phyloP scores from a whole-genome alignment of 257 asterid species.

The Rubia yunnanensis region DNA sequence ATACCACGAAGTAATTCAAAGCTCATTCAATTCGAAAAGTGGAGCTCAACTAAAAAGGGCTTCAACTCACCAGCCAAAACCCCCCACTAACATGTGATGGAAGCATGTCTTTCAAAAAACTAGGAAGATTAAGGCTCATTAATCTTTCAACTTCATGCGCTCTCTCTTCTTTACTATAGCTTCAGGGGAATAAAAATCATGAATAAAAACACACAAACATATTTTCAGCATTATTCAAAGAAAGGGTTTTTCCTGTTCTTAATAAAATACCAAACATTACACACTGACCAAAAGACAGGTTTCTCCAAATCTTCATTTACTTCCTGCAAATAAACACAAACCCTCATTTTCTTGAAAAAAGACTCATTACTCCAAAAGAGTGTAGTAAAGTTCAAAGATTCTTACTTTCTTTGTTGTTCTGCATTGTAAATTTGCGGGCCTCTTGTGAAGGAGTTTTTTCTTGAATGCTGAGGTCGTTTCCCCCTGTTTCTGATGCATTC shows the following conservation, averaged over 20 bases:
- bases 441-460: constrained; percentile 8
- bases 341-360: not conserved
- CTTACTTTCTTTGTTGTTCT: constrained; percentile 3
- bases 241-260: not conserved
- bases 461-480: constrained; percentile 5
- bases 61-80: constrained; percentile 50
- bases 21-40: not conserved
- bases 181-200: not conserved
- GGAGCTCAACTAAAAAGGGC: not conserved
- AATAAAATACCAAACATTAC: not conserved
- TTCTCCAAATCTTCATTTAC: not conserved
- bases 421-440: not conserved
- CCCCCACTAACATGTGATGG: constrained; percentile 49
- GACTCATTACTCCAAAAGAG: not conserved
- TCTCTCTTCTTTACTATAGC: constrained; percentile 16
- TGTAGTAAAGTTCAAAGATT: too few relatives aligned
- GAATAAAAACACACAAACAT: not conserved
- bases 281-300: constrained; percentile 18
- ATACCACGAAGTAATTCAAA: not conserved
- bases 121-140: constrained; percentile 29
- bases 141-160: constrained; percentile 34
- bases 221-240: not conserved
- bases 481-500: constrained; percentile 7
- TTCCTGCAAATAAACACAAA: constrained; percentile 15
- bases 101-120: constrained; percentile 41